A percentile compares a stretch with the other conserved stretches of the same genome.
Conservation (phyloP, 192 early-diverging fungal species). For the Rhizoclosmatium globosum region DNA sequence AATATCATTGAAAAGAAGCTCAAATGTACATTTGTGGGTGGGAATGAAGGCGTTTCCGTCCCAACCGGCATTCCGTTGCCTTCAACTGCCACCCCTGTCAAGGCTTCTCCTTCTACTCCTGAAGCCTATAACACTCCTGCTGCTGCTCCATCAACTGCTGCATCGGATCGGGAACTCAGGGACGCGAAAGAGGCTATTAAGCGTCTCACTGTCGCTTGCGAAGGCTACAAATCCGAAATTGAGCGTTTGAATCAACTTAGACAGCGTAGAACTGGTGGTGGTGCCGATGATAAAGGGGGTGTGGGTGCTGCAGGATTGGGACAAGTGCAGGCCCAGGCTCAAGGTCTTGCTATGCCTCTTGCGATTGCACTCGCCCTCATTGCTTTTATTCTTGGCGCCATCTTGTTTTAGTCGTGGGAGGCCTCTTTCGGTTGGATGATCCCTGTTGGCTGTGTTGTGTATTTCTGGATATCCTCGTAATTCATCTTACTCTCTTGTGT, state of each 20-base stretch:
- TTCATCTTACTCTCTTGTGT: no score
- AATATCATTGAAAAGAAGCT: conserved; percentile 60
- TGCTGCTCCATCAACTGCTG: conserved; percentile 11
- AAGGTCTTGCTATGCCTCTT: conserved; percentile 24
- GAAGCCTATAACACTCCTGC: neutral
- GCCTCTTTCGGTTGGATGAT: no score
- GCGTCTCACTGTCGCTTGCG: conserved; percentile 55
- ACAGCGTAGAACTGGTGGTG: conserved; percentile 42
- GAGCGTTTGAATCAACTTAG: conserved; percentile 56
- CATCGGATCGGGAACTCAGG: conserved; percentile 32
- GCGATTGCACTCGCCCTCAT: conserved; percentile 44
- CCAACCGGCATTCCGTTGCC: neutral
- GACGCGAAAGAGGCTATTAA: conserved; percentile 56
- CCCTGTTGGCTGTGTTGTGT: neutral
- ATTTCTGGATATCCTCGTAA: neutral
- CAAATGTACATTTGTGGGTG: conserved; percentile 41
- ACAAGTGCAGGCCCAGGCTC: conserved; percentile 3
- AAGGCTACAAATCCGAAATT: conserved; percentile 64
- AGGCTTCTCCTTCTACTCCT: conserved; percentile 1
- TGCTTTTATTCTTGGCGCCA: conserved; percentile 50
- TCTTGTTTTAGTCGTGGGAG: conserved; percentile 36
- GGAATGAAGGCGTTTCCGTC: neutral
- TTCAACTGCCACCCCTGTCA: neutral
- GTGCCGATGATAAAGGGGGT: neutral
- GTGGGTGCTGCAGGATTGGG: conserved; percentile 7